Conservation (phyloP, 179 eudicot genomes). For the Silene coronaria region DNA sequence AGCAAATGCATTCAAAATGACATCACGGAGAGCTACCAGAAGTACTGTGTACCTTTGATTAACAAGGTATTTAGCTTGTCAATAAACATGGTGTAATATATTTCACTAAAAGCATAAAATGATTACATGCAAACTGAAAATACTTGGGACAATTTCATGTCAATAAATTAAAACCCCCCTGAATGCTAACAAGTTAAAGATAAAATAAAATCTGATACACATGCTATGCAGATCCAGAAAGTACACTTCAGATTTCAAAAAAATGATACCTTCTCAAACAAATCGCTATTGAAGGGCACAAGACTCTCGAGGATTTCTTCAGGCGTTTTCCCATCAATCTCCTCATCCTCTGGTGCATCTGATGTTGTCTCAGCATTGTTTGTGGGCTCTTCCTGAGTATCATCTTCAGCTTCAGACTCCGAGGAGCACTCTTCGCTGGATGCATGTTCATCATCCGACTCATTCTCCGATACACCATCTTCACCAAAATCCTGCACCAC, state of each 20-base stretch:
- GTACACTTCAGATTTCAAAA: background rate
- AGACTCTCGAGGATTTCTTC: slow-evolving; percentile 83
- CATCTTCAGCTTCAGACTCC: slow-evolving; percentile 75
- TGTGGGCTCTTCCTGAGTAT: slow-evolving; percentile 70
- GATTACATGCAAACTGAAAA: no score
- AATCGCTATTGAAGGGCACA: slow-evolving; percentile 65
- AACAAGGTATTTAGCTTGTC: no score
- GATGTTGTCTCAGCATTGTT: slow-evolving; percentile 66
- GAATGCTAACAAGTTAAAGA: background rate
- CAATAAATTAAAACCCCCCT: background rate
- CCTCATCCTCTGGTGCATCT: slow-evolving; percentile 66
- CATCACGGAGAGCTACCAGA: no score
- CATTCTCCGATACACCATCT: slow-evolving; percentile 61
- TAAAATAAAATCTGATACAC: background rate
- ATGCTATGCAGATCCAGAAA: background rate
- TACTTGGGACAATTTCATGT: no score
- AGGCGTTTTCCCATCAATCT: slow-evolving; percentile 50
- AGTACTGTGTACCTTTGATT: no score
- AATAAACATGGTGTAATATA: no score
- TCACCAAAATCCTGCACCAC: slow-evolving; percentile 65
- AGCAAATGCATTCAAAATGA: no score
- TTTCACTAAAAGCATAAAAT: no score
- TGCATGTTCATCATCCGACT: slow-evolving; percentile 66
- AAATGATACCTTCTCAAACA: slow-evolving; percentile 69
- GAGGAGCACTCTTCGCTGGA: slow-evolving; percentile 66